phyloP scores from a whole-genome alignment of 163 green algal genomes.

The Trebouxia gelatinosa region DNA sequence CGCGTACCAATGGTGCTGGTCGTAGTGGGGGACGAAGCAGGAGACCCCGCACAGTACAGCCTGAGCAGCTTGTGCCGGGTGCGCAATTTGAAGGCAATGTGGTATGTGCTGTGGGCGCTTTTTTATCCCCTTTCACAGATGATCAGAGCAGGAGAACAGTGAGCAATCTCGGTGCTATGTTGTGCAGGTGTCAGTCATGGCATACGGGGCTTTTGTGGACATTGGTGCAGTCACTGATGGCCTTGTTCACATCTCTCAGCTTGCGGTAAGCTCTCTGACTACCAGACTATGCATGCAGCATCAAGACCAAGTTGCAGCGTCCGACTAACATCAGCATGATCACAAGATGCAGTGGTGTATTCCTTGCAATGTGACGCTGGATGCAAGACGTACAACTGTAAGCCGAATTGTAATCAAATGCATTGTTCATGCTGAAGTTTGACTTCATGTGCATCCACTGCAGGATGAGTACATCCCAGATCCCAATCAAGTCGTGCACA shows the following conservation, averaged over 20 bases:
- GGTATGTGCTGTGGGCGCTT: slow-evolving; percentile 33
- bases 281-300: too few relatives aligned
- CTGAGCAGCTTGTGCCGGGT: slow-evolving; percentile 39
- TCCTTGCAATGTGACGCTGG: not conserved
- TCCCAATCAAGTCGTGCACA: slow-evolving; percentile 24
- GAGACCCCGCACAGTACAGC: not conserved
- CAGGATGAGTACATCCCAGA: slow-evolving; percentile 1
- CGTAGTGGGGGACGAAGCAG: not conserved
- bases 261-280: slow-evolving; percentile 51
- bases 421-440: not conserved
- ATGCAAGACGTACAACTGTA: not conserved
- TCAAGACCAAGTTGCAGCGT: not conserved
- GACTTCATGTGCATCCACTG: not conserved
- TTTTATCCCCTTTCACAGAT: not conserved
- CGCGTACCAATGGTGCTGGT: not conserved
- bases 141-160: not conserved
- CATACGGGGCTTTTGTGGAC: slow-evolving; percentile 92
- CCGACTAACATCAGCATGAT: not conserved
- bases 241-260: slow-evolving; percentile 93
- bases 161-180: not conserved
- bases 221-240: slow-evolving; percentile 81
- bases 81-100: slow-evolving; percentile 57
- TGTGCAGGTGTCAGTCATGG: slow-evolving; percentile 47
- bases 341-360: not conserved
- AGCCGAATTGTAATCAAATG: not conserved